Evolutionary conservation across 805 yeast genomes (phyloP).

Genomic region (Kluyveromyces starmeri): DNA sequence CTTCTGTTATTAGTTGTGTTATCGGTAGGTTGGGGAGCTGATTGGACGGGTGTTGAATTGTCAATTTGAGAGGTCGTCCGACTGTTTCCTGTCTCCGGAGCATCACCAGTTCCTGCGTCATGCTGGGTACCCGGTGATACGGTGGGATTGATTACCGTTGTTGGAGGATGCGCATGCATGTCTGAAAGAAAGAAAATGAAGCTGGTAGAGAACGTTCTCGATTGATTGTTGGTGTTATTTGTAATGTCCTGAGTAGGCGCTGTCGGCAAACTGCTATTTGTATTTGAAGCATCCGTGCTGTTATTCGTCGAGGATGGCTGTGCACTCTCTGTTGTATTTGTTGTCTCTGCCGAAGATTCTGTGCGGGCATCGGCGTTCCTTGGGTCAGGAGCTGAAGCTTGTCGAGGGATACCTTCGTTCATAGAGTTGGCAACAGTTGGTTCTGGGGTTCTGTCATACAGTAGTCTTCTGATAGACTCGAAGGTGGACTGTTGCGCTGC

Average conservation of each 20-base stretch:
- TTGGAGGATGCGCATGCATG: not conserved
- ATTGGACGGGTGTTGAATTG: no score
- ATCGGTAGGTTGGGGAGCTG: no score
- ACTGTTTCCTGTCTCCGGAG: no score
- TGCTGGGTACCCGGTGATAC: no score
- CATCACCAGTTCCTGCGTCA: no score
- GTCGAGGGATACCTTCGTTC: not conserved
- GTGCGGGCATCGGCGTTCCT: no score
- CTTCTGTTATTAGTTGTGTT: not conserved
- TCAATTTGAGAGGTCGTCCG: no score
- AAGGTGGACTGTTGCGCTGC: slow-evolving; percentile 18
- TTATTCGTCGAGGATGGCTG: slow-evolving; percentile 3
- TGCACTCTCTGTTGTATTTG: not conserved
- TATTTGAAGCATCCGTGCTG: not conserved
- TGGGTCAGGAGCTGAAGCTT: no score
- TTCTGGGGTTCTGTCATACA: slow-evolving; percentile 13
- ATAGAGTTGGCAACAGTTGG: slow-evolving; percentile 5
- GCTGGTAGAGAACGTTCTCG: slow-evolving; percentile 1
- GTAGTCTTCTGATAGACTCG: slow-evolving; percentile 22
- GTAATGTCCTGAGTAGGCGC: not conserved
- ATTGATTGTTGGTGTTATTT: not conserved
- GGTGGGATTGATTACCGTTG: not conserved
- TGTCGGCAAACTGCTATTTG: not conserved
- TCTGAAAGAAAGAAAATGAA: slow-evolving; percentile 1
- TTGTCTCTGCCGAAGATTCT: no score